These are phyloP conservation scores for Yamadazyma sp. DNA, from an alignment of 805 yeast genomes.

Conservation along the genomic window DNA sequence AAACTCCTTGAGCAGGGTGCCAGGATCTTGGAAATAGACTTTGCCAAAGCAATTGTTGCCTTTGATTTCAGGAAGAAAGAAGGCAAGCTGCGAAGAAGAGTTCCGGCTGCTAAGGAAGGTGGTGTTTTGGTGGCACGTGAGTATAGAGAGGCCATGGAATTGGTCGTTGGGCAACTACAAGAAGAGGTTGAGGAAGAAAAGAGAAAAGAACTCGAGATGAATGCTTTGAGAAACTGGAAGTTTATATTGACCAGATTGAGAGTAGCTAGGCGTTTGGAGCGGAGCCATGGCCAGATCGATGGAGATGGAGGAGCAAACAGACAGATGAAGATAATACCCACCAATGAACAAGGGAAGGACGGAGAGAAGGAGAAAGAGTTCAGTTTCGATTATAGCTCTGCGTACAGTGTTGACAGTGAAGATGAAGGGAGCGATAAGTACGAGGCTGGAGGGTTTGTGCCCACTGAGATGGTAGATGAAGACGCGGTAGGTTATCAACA, in stretches of 20 bases:
- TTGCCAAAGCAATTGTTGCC: conserved; percentile 83
- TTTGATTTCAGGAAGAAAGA: conserved; percentile 64
- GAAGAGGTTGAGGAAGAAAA: conserved; percentile 51
- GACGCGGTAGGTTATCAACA: too few species aligned
- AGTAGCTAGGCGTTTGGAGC: conserved; percentile 46
- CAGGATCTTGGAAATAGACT: conserved; percentile 64
- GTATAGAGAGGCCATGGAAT: conserved; percentile 56
- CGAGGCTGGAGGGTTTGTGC: conserved; percentile 18
- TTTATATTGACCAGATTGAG: conserved; percentile 50
- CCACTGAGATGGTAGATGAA: conserved; percentile 10
- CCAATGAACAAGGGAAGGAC: neutral
- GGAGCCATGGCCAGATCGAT: conserved; percentile 47
- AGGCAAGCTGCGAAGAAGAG: conserved; percentile 21
- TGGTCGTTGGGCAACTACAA: conserved; percentile 48
- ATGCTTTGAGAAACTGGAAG: conserved; percentile 56
- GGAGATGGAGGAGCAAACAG: conserved; percentile 11
- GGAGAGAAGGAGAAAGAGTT: conserved; percentile 7
- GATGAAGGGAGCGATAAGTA: conserved; percentile 10
- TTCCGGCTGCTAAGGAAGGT: conserved; percentile 61
- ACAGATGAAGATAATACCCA: neutral
- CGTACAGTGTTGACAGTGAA: conserved; percentile 11
- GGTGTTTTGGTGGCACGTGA: conserved; percentile 76
- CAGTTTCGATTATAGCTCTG: conserved; percentile 7
- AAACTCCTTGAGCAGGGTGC: conserved; percentile 70
- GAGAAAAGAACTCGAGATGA: conserved; percentile 43